phyloP scores from a whole-genome alignment of 2,329 filamentous ascomycete species.

The Venturia pyrina region DNA sequence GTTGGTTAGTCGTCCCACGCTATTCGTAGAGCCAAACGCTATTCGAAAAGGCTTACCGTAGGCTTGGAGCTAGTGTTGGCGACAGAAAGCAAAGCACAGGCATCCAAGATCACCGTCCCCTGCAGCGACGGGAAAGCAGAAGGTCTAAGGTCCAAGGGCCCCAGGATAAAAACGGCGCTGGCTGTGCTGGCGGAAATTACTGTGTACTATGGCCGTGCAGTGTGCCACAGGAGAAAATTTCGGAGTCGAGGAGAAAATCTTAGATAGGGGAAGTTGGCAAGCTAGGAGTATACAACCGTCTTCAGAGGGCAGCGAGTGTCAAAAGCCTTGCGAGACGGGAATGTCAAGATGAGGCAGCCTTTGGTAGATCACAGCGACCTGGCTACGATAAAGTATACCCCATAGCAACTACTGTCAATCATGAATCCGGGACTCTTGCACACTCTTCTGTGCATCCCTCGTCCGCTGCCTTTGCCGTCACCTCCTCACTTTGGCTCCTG shows the following conservation, averaged over 20 bases:
- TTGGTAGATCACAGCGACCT: background rate
- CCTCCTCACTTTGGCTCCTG: conserved; percentile 1
- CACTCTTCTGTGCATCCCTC: background rate
- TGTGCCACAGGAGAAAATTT: background rate
- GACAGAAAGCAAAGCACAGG: background rate
- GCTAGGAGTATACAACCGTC: background rate
- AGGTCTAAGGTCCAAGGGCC: background rate
- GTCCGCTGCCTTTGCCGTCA: conserved; percentile 1
- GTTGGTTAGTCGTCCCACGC: background rate
- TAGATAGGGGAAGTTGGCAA: background rate
- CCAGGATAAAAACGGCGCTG: background rate
- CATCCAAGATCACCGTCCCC: background rate
- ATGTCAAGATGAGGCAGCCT: background rate
- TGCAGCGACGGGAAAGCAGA: background rate
- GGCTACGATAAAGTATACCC: background rate
- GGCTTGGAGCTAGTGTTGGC: background rate
- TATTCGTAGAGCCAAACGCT: background rate
- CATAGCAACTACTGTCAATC: background rate
- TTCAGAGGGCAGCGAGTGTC: background rate
- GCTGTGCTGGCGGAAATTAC: background rate
- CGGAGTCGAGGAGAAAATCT: background rate
- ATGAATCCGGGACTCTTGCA: background rate
- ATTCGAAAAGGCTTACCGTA: background rate
- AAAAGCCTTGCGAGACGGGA: background rate
- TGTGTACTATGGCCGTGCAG: background rate